phyloP scores from a whole-genome alignment of 768 basidiomycete species.

The Tulasnella sp. region DNA sequence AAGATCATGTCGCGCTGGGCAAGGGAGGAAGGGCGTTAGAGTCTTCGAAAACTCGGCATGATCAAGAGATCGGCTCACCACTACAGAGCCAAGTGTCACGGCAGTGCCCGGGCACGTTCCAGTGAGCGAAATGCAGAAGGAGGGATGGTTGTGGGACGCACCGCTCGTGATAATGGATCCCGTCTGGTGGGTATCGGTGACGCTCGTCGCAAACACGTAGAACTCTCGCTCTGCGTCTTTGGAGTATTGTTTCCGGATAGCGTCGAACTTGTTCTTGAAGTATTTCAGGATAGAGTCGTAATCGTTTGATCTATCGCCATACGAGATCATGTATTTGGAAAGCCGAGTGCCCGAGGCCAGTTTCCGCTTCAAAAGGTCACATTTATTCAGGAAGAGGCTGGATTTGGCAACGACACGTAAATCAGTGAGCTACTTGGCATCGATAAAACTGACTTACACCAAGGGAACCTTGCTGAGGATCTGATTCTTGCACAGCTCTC shows the following conservation, averaged over 20 bases:
- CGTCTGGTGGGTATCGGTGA: conserved; percentile 33
- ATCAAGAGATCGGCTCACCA: background rate
- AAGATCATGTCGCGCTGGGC: conserved; percentile 31
- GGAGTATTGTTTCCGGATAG: conserved; percentile 28
- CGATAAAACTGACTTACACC: conserved; percentile 42
- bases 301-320: conserved; percentile 62
- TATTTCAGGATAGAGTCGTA: conserved; percentile 72
- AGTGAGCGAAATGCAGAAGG: conserved; percentile 3
- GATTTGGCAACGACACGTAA: background rate
- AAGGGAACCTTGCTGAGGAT: conserved; percentile 32
- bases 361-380: conserved; percentile 74
- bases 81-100: background rate
- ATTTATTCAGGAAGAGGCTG: conserved; percentile 34
- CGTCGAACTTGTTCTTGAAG: conserved; percentile 36
- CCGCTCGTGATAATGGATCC: conserved; percentile 31
- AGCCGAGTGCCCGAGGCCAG: conserved; percentile 67
- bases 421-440: background rate
- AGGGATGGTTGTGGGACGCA: background rate
- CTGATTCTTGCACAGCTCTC: conserved; percentile 26
- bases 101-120: background rate
- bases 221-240: conserved; percentile 31
- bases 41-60: background rate
- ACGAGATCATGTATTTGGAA: conserved; percentile 63
- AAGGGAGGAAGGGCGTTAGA: background rate
- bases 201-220: conserved; percentile 31